Evolutionary conservation across 148 eudicot genomes (phyloP), one percentile per base, ranked within the genome.

Genomic region (Chenopodium album): DNA sequence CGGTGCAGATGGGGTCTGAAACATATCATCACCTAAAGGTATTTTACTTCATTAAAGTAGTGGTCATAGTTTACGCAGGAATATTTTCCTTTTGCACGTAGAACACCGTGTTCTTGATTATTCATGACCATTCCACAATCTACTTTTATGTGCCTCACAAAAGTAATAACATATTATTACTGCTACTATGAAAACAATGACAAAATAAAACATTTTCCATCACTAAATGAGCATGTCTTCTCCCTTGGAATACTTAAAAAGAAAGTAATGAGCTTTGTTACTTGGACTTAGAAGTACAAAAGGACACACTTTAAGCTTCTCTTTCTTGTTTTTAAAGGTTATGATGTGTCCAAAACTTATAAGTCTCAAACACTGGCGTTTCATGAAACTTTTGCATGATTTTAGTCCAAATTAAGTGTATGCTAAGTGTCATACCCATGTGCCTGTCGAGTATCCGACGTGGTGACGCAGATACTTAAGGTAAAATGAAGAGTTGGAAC

Each of bases 21-120:
- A 92, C 94, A 29, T 94, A 92, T 86, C 98, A 94, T 83, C 98
- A 91, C 83, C 88, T 94, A 44, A 92, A 94, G 98, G 98, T 91
- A 82, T 82, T 65, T 72, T 66, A 64, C n/a, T 59, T 59, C 71
- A 56, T 34, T 29, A 62, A 20, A 19, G 22, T 9, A n/a, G 22
- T 54, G 19, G 67, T 62, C 50, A 37, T 75, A 16, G n/a, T 41
- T 4, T 52, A 19, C 28, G 10, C 5, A 26, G 78, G 37, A 31
- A 11, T 64, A 1, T 14, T 44, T 41, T 44, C 29, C 59, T 48
- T 52, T 7, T 65, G 19, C 20, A 2, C 13, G 23, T 28, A 10
- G 37, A 62, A 71, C 22, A 37, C 19, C 34, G 64, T 67, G 76
- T 60, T 65, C 47, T 65, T 80, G 31, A 13, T 11, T 32, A 13